These are phyloP conservation scores for Lentinula edodes DNA, from an alignment of 768 basidiomycete genomes.

Conservation along the genomic window DNA sequence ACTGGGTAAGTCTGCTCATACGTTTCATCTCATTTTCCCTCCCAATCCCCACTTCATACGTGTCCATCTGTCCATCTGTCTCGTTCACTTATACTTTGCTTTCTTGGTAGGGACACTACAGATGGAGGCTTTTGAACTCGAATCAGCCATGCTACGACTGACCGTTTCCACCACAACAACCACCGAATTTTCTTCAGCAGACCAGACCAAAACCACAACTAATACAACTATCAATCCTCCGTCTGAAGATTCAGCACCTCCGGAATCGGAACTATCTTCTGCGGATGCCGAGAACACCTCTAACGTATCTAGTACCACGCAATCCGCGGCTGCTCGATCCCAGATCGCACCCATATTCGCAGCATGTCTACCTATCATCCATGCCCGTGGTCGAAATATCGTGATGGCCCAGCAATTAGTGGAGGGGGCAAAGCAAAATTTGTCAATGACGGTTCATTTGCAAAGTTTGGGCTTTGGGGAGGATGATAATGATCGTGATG, in stretches of 20 bases:
- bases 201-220: too few species aligned
- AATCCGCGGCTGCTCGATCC: constrained; percentile 14
- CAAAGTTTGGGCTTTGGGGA: constrained; percentile 36
- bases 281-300: not conserved
- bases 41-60: not conserved
- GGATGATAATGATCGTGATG: constrained; percentile 5
- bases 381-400: constrained; percentile 41
- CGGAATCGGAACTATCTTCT: not conserved
- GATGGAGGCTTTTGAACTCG: constrained; percentile 3
- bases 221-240: not conserved
- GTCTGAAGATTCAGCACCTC: not conserved
- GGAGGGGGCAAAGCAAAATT: constrained; percentile 45
- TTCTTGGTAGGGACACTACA: not conserved
- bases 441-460: constrained; percentile 39
- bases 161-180: not conserved
- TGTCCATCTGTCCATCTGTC: constrained; percentile 2
- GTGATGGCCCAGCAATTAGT: constrained; percentile 44
- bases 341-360: constrained; percentile 37
- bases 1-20: constrained; percentile 28
- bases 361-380: constrained; percentile 43
- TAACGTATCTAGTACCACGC: constrained; percentile 1
- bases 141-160: constrained; percentile 6
- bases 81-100: constrained; percentile 13
- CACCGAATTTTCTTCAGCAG: not conserved
- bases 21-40: not conserved